Conservation (phyloP, 2,329 filamentous ascomycete genomes). For the Cercospora sesami region DNA sequence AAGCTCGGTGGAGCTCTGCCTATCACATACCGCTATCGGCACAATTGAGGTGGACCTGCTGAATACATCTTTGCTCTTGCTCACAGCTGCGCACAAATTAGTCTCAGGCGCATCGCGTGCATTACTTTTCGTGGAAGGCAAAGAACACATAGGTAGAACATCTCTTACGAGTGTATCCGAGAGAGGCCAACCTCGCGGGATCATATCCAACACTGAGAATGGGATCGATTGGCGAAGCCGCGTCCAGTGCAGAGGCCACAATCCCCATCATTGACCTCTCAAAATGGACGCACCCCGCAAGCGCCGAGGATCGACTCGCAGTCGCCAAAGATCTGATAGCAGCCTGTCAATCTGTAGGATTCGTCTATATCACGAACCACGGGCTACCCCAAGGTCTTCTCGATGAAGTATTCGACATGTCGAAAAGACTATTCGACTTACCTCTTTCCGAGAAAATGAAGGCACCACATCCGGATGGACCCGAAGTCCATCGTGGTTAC, state of each 20-base stretch:
- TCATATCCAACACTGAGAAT: not conserved
- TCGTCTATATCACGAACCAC: slow-evolving; percentile 47
- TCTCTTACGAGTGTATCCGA: not conserved
- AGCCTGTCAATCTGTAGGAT: slow-evolving; percentile 43
- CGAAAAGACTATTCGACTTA: slow-evolving; percentile 43
- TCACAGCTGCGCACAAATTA: not conserved
- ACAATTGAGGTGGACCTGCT: not conserved
- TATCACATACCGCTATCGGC: not conserved
- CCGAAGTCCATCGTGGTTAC: slow-evolving; percentile 45
- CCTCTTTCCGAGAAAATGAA: slow-evolving; percentile 40
- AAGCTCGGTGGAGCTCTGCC: not conserved
- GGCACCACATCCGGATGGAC: slow-evolving; percentile 44
- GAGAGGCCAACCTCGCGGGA: not conserved
- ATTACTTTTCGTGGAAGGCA: not conserved
- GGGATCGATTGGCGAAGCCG: not conserved
- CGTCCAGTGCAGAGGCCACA: not conserved
- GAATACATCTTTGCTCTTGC: not conserved
- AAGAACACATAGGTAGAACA: not conserved
- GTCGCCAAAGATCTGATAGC: slow-evolving; percentile 41
- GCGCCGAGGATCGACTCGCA: not conserved
- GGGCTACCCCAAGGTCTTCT: slow-evolving; percentile 38
- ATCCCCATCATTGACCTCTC: slow-evolving; percentile 32
- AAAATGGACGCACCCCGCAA: slow-evolving; percentile 12
- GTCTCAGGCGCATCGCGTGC: not conserved
- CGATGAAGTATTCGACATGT: slow-evolving; percentile 33